Evolutionary conservation across 2,329 filamentous ascomycete genomes (phyloP).

Genomic region (Trichophyton verrucosum): DNA sequence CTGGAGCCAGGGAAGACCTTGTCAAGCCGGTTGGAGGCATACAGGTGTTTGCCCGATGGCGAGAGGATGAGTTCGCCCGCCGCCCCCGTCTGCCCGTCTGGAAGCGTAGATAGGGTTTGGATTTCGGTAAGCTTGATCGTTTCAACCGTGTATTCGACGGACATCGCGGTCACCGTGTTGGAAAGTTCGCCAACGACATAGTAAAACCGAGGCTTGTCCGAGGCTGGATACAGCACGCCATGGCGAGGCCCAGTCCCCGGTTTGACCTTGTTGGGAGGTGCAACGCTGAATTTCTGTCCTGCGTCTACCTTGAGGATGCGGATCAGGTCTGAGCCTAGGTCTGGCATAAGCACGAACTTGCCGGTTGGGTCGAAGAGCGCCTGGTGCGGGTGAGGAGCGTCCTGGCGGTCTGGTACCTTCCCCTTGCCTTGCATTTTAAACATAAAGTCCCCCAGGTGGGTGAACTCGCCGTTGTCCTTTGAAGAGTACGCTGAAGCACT

Average conservation of each 20-base stretch:
- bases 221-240: constrained; percentile 36
- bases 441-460: constrained; percentile 16
- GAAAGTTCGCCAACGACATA: constrained; percentile 46
- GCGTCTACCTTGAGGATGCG: constrained; percentile 43
- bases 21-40: constrained; percentile 57
- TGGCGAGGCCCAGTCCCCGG: constrained; percentile 51
- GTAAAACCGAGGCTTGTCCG: constrained; percentile 29
- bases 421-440: constrained; percentile 25
- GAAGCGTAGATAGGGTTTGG: constrained; percentile 38
- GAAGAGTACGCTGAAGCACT: constrained; percentile 8
- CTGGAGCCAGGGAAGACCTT: constrained; percentile 42
- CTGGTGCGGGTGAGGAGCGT: constrained; percentile 48
- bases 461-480: constrained; percentile 6
- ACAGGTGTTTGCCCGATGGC: constrained; percentile 43
- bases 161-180: constrained; percentile 39
- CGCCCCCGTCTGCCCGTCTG: constrained; percentile 35
- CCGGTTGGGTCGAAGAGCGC: constrained; percentile 48
- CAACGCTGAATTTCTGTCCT: constrained; percentile 29
- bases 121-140: constrained; percentile 21
- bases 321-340: constrained; percentile 50
- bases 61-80: constrained; percentile 43
- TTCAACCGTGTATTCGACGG: constrained; percentile 15
- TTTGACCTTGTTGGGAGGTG: constrained; percentile 30
- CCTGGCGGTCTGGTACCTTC: constrained; percentile 35
- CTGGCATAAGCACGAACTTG: constrained; percentile 47